Conservation (phyloP, 169 alveolate genomes). For the Plasmodium gonderi region DNA sequence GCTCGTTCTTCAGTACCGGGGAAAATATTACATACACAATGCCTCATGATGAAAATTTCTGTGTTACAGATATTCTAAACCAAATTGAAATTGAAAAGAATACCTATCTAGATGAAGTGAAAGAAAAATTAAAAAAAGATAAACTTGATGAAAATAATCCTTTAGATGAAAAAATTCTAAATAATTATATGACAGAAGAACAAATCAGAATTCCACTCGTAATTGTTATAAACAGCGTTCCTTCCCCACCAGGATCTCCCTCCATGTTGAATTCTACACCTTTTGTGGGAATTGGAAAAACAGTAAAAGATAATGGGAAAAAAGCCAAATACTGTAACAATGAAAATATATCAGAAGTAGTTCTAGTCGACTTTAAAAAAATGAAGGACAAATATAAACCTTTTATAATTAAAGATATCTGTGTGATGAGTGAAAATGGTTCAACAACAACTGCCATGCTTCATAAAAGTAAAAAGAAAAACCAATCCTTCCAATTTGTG, state of each 20-base stretch:
- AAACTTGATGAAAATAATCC: not conserved
- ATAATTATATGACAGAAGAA: not conserved
- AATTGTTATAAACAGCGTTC: conserved; percentile 7
- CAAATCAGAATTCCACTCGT: conserved; percentile 29
- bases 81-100: conserved; percentile 22
- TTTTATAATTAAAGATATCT: conserved; percentile 31
- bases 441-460: not conserved
- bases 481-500: conserved; percentile 11
- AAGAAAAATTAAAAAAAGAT: not conserved
- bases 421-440: not conserved
- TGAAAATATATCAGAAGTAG: conserved; percentile 29
- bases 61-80: conserved; percentile 21
- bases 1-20: conserved; percentile 15
- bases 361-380: conserved; percentile 44
- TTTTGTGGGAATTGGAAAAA: too few relatives aligned
- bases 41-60: conserved; percentile 47
- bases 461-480: conserved; percentile 8
- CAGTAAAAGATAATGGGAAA: not conserved
- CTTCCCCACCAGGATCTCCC: not conserved
- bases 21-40: conserved; percentile 29
- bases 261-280: too few relatives aligned
- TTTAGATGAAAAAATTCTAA: not conserved
- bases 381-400: conserved; percentile 54
- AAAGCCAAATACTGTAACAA: not conserved
- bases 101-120: not conserved